Percentiles rank a stretch among this genome's conserved stretches.
Conservation (phyloP, 805 yeast genomes). For the Yarrowia osloensis region DNA sequence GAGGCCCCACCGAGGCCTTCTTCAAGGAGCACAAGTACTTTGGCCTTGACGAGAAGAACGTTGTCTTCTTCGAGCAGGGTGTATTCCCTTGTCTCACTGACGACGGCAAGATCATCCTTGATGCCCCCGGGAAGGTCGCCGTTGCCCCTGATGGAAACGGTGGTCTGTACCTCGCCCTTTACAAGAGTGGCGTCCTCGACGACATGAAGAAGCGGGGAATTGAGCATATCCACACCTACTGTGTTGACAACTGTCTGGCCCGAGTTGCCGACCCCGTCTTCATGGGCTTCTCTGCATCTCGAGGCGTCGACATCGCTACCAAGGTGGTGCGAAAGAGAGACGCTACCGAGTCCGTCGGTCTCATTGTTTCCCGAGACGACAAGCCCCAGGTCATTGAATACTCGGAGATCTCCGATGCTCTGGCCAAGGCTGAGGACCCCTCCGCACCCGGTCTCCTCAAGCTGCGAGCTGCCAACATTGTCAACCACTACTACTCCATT, state of each 20-base stretch:
- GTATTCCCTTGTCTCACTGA: conserved; percentile 83
- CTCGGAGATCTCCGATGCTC: conserved; percentile 78
- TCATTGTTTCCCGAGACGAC: conserved; percentile 63
- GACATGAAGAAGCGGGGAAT: conserved; percentile 71
- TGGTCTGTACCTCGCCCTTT: conserved; percentile 85
- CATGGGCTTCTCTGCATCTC: conserved; percentile 77
- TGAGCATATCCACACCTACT: conserved; percentile 91
- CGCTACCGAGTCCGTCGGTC: conserved; percentile 86
- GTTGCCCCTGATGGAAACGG: conserved; percentile 99
- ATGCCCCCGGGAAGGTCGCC: conserved; percentile 56
- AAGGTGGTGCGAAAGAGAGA: conserved; percentile 93
- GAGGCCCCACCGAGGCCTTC: conserved; percentile 68
- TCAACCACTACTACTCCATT: conserved; percentile 90
- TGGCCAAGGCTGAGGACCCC: conserved; percentile 66
- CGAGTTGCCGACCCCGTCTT: conserved; percentile 91
- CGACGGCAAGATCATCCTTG: conserved; percentile 73
- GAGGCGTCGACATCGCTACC: conserved; percentile 75
- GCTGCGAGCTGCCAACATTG: conserved; percentile 94
- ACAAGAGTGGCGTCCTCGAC: conserved; percentile 60
- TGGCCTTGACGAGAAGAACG: conserved; percentile 63
- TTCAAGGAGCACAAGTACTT: conserved; percentile 65
- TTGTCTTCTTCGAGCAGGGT: conserved; percentile 90
- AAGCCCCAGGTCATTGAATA: conserved; percentile 92
- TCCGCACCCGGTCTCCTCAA: conserved; percentile 55
- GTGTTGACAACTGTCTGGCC: conserved; percentile 92